Evolutionary conservation across 257 asterid species (phyloP), one percentile per base, ranked within the genome.

Genomic region (Mentha longifolia): DNA sequence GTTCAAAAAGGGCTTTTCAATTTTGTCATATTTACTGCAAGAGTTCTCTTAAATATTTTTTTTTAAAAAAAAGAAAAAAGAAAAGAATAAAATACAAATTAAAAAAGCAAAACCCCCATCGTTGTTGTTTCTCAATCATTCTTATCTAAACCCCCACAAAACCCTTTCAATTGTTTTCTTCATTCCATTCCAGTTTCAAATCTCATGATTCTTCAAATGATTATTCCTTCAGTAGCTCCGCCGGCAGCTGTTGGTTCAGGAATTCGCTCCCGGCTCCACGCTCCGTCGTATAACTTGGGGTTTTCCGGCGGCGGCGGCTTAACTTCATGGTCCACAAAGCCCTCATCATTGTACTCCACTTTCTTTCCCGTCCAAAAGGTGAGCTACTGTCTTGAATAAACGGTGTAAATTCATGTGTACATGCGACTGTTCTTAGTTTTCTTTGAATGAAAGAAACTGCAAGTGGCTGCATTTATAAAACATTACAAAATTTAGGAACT

Each of bases 161-260:
- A 69, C 72, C 76, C 67, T 62, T 41, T 41, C 46, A 41, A 13
- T 9, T 31, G 22, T 15, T 3, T 35, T 20, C 30, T 43, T 33
- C 37, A 33, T 33, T 33, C 37, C 37, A 33, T 33, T 6, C 37
- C 37, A 33, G 1, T 6, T 22, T 39, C 41, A 2, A 9, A 31
- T 46, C 33, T 15, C 61, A 56, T 42, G 8, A 28, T 7, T 30
- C 59, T 20, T 30, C 65, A 47, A 77, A 66, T 59, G 65, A 76
- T 69, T 58, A 45, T 63, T 17, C 42, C 76, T 72, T 72, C 76
- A 25, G 73, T 85, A 67, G 68, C 83, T 45, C 63, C 86, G 69
- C 76, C 65, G 35, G 46, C 76, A 25, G 46, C 75, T 25, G 33
- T 61, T 57, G 31, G 20, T 60, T 50, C 77, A 14, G 71, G 70